These are phyloP conservation scores for Xerocomus cyaneibrunnescens DNA, from an alignment of 1,284 basidiomycete genomes.

Conservation along the genomic window DNA sequence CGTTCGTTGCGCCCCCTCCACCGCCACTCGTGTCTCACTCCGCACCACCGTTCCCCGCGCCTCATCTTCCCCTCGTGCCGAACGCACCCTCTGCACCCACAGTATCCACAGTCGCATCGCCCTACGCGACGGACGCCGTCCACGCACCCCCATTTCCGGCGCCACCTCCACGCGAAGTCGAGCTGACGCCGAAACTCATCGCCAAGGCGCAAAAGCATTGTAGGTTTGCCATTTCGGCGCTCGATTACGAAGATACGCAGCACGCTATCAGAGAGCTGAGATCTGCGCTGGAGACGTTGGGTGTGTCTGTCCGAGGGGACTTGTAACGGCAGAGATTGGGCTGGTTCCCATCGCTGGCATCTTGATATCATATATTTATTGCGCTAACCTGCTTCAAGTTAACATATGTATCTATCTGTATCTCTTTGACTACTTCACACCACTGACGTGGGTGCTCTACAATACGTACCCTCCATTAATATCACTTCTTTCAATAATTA, in stretches of 20 bases:
- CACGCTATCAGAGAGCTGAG: conserved; percentile 80
- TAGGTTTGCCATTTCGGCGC: conserved; percentile 84
- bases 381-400: background rate
- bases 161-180: conserved; percentile 39
- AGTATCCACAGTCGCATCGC: conserved; percentile 1
- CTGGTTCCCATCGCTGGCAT: conserved; percentile 4
- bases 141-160: conserved; percentile 18
- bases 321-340: background rate
- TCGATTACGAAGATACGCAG: conserved; percentile 90
- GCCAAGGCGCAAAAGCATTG: conserved; percentile 86
- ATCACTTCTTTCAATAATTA: conserved; percentile 2
- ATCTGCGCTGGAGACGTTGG: conserved; percentile 73
- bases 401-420: conserved; percentile 3
- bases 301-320: conserved; percentile 28
- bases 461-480: background rate
- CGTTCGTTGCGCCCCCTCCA: conserved; percentile 14
- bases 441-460: background rate
- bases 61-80: background rate
- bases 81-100: conserved; percentile 9
- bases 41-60: conserved; percentile 10
- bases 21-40: conserved; percentile 13
- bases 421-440: background rate
- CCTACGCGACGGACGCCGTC: conserved; percentile 8
- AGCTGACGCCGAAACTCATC: conserved; percentile 63
- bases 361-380: conserved; percentile 8